A percentile compares a stretch with the other conserved stretches of the same genome.
Conservation (phyloP, 1,284 basidiomycete genomes). For the Apiotrichum domesticum region DNA sequence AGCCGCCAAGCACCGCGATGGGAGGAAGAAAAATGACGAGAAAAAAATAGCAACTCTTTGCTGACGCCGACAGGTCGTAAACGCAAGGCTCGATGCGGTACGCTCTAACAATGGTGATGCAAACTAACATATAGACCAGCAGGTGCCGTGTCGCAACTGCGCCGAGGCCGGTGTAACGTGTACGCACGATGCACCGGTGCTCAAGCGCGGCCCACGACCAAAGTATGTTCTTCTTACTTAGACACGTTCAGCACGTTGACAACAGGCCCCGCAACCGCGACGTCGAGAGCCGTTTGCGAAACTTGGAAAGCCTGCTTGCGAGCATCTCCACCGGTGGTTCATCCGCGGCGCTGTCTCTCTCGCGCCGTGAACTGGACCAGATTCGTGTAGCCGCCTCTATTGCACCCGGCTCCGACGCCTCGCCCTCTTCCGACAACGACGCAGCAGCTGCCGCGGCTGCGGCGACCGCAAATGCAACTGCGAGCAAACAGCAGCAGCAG, state of each 20-base stretch:
- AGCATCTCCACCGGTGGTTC: constrained; percentile 21
- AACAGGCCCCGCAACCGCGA: constrained; percentile 22
- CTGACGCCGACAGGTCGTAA: constrained; percentile 21
- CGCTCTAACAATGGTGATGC: not conserved
- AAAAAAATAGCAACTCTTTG: too few relatives aligned
- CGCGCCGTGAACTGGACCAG: constrained; percentile 23
- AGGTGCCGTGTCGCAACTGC: constrained; percentile 29
- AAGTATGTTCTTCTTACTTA: constrained; percentile 12
- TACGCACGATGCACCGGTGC: constrained; percentile 29
- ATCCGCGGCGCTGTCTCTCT: constrained; percentile 18
- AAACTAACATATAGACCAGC: constrained; percentile 18
- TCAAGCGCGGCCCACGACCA: constrained; percentile 31
- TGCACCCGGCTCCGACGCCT: constrained; percentile 21
- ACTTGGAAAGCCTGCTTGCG: constrained; percentile 28
- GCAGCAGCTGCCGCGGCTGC: not conserved
- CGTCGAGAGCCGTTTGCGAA: constrained; percentile 27
- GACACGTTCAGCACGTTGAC: not conserved
- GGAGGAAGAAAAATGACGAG: too few relatives aligned
- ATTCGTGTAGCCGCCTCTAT: constrained; percentile 26
- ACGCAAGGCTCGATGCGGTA: constrained; percentile 32
- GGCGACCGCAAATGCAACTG: not conserved
- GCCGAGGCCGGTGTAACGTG: constrained; percentile 25
- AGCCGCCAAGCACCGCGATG: too few relatives aligned
- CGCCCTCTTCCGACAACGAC: constrained; percentile 13
- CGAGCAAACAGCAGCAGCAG: constrained; percentile 1